Percentiles rank a stretch among this genome's conserved stretches.
Evolutionary conservation across 140 eudicot species (phyloP).

Genomic region (Oenanthe javanica): DNA sequence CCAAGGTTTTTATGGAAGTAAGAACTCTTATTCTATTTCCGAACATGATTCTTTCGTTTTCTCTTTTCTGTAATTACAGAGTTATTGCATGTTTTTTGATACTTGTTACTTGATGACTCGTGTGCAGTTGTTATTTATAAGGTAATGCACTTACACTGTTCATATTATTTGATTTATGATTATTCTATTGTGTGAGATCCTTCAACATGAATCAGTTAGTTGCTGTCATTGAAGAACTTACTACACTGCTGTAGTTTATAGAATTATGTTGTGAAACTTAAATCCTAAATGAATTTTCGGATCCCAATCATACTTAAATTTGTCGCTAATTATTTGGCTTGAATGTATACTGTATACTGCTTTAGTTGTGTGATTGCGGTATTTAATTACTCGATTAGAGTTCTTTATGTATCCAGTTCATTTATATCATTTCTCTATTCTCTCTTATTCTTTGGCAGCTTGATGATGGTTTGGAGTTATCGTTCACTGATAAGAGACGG

Average conservation of each 20-base stretch:
- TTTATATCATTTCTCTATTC: not conserved
- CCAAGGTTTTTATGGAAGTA: conserved; percentile 89
- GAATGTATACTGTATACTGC: not conserved
- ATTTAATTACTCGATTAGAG: too few species aligned
- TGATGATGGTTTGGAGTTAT: conserved; percentile 87
- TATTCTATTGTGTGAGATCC: not conserved
- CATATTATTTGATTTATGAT: not conserved
- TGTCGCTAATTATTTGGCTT: not conserved
- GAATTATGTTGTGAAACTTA: not conserved
- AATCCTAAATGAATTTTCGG: not conserved
- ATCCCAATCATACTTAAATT: not conserved
- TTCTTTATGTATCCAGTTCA: not conserved
- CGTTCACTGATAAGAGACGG: conserved; percentile 94
- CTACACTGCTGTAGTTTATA: not conserved
- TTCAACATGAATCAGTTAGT: not conserved
- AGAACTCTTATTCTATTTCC: conserved; percentile 14
- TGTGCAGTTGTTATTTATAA: not conserved
- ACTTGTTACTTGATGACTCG: not conserved
- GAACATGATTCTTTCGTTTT: not conserved
- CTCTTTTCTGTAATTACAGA: not conserved
- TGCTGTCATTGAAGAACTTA: not conserved
- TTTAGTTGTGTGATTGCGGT: not conserved
- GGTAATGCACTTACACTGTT: not conserved
- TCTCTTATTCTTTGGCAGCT: conserved; percentile 40
- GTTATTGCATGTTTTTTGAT: not conserved